Percentiles rank a stretch among this genome's conserved stretches.
Evolutionary conservation across 805 yeast genomes (phyloP).

Genomic region (Yamadazyma philogaea): DNA sequence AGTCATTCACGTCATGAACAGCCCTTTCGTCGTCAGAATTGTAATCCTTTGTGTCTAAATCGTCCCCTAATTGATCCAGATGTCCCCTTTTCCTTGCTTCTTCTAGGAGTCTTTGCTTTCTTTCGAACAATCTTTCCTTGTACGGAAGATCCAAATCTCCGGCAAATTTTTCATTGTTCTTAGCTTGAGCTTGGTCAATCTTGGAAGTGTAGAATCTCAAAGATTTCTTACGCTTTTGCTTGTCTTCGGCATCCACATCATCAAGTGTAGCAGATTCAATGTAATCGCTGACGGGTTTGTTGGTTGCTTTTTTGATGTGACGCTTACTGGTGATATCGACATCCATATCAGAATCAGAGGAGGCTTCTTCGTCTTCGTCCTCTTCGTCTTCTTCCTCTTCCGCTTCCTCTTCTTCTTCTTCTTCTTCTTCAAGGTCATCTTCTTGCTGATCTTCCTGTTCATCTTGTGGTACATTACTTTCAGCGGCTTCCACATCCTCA

Average conservation of each 20-base stretch:
- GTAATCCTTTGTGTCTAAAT: conserved; percentile 50
- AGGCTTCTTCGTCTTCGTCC: conserved; percentile 16
- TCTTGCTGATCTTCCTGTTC: conserved; percentile 17
- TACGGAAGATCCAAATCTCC: conserved; percentile 95
- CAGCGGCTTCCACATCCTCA: conserved; percentile 14
- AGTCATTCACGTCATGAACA: conserved; percentile 41
- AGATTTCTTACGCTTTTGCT: conserved; percentile 71
- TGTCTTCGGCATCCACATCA: conserved; percentile 84
- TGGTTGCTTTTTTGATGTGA: conserved; percentile 36
- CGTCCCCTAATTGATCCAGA: conserved; percentile 47
- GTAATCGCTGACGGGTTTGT: conserved; percentile 44
- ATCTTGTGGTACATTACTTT: conserved; percentile 19
- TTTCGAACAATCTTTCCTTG: conserved; percentile 82
- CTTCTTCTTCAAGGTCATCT: conserved; percentile 14
- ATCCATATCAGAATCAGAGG: conserved; percentile 32
- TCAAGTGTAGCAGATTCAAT: conserved; percentile 66
- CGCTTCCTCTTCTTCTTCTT: conserved; percentile 13
- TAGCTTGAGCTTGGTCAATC: conserved; percentile 78
- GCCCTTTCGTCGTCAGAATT: conserved; percentile 42
- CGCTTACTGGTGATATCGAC: conserved; percentile 55
- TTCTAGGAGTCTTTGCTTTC: conserved; percentile 81
- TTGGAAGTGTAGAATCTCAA: conserved; percentile 95
- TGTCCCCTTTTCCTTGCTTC: conserved; percentile 85
- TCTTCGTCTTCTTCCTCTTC: conserved; percentile 22
- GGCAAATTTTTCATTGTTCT: conserved; percentile 43